Evolutionary conservation across 257 asterid genomes (phyloP).

Genomic region (Avicennia marina): DNA sequence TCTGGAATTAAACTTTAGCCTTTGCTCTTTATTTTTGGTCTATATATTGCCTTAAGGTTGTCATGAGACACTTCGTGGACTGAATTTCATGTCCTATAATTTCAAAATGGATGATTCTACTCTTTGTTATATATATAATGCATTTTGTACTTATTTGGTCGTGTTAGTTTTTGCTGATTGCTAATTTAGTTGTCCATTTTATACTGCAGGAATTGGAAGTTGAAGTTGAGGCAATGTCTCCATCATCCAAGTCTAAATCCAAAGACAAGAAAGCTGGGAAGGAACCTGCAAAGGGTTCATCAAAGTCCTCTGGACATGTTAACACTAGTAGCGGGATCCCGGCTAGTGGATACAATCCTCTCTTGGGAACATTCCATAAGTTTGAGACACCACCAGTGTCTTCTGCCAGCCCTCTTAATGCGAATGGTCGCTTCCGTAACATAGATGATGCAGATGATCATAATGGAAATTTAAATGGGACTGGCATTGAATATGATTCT

Average conservation of each 20-base stretch:
- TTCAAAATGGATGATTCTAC: background rate
- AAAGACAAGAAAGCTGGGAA: slow-evolving; percentile 74
- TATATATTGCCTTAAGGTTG: slow-evolving; percentile 5
- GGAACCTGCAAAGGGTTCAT: slow-evolving; percentile 60
- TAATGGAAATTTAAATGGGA: slow-evolving; percentile 45
- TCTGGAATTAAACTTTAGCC: background rate
- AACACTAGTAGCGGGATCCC: slow-evolving; percentile 48
- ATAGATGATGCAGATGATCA: slow-evolving; percentile 81
- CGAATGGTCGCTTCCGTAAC: slow-evolving; percentile 71
- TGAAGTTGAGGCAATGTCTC: slow-evolving; percentile 56
- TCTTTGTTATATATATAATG: background rate
- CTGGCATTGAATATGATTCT: slow-evolving; percentile 60
- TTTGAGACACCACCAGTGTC: slow-evolving; percentile 58
- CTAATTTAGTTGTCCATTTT: slow-evolving; percentile 14
- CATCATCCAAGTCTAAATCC: slow-evolving; percentile 63
- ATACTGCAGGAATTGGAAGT: slow-evolving; percentile 33
- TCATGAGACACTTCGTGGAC: background rate
- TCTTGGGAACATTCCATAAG: slow-evolving; percentile 65
- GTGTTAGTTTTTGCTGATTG: slow-evolving; percentile 15
- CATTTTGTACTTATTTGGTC: slow-evolving; percentile 5
- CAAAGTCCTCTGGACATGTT: slow-evolving; percentile 57
- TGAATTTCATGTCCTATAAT: background rate
- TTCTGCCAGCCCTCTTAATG: slow-evolving; percentile 44
- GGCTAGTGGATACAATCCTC: slow-evolving; percentile 83
- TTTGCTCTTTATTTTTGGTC: slow-evolving; percentile 3